These are phyloP conservation scores for Selaginella tamariscina DNA, from an alignment of 75 land plant genomes.

Conservation along the genomic window DNA sequence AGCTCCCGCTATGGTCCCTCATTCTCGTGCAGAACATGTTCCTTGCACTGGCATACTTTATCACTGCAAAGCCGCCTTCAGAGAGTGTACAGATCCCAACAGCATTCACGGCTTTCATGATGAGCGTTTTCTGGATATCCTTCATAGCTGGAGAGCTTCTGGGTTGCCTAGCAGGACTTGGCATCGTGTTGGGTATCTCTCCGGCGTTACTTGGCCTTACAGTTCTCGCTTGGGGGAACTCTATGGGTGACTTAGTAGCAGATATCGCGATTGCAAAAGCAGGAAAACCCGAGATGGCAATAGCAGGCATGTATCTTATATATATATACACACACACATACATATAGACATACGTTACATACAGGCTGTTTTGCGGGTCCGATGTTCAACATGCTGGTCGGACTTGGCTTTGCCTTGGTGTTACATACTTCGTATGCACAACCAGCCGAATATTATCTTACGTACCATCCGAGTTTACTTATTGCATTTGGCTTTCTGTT, in stretches of 20 bases:
- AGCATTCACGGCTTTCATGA: neutral
- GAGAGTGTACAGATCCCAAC: conserved; percentile 27
- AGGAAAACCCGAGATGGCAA: conserved; percentile 86
- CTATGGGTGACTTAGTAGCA: conserved; percentile 74
- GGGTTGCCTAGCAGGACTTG: neutral
- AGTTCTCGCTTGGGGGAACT: conserved; percentile 98
- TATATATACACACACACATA: no score
- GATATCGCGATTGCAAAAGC: conserved; percentile 29
- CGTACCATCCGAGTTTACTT: conserved; percentile 58
- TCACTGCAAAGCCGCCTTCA: conserved; percentile 58
- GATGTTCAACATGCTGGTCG: conserved; percentile 96
- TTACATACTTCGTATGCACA: conserved; percentile 43
- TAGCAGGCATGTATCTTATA: no score
- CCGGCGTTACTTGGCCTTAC: conserved; percentile 7
- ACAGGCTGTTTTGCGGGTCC: conserved; percentile 93
- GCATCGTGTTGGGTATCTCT: neutral
- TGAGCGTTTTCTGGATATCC: conserved; percentile 3
- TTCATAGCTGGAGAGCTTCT: neutral
- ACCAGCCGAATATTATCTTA: conserved; percentile 59
- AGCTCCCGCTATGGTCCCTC: conserved; percentile 70
- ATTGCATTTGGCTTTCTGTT: conserved; percentile 82
- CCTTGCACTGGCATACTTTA: conserved; percentile 50
- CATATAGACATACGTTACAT: no score
- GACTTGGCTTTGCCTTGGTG: conserved; percentile 69
- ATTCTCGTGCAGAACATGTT: conserved; percentile 46